These are phyloP conservation scores for Botrytis sinoallii DNA, from an alignment of 2,329 filamentous ascomycete species.

Conservation along the genomic window DNA sequence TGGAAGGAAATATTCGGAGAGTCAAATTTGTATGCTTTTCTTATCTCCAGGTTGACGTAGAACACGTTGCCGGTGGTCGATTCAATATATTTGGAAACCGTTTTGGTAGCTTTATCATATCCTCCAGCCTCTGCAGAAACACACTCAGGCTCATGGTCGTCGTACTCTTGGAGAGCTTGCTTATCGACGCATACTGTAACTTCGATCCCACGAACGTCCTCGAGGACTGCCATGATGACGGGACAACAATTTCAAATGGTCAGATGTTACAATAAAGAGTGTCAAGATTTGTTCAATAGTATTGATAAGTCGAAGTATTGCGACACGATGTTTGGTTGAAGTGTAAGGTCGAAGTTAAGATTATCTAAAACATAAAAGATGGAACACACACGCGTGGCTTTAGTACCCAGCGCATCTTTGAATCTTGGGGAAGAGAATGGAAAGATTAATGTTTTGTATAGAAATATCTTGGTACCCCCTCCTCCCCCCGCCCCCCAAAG, in stretches of 20 bases:
- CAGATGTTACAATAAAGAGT: background rate
- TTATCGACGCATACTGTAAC: conserved; percentile 1
- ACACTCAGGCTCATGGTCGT: conserved; percentile 7
- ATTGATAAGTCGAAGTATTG: background rate
- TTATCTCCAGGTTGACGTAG: background rate
- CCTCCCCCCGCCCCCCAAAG: no score
- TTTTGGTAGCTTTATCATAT: conserved; percentile 8
- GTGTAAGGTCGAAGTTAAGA: background rate
- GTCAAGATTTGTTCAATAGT: background rate
- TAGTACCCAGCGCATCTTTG: no score
- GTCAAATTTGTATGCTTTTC: background rate
- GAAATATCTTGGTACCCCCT: background rate
- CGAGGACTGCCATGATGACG: background rate
- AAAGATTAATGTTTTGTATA: background rate
- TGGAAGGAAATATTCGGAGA: background rate
- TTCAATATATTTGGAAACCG: conserved; percentile 12
- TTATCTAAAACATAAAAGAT: background rate
- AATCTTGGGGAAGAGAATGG: no score
- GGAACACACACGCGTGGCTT: no score
- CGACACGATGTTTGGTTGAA: background rate
- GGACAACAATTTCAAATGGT: background rate
- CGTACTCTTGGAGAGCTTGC: conserved; percentile 6
- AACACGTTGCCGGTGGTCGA: background rate
- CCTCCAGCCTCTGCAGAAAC: background rate
- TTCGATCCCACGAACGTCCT: background rate